phyloP scores from a whole-genome alignment of 2,329 filamentous ascomycete genomes.

The Colletotrichum orchidophilum region DNA sequence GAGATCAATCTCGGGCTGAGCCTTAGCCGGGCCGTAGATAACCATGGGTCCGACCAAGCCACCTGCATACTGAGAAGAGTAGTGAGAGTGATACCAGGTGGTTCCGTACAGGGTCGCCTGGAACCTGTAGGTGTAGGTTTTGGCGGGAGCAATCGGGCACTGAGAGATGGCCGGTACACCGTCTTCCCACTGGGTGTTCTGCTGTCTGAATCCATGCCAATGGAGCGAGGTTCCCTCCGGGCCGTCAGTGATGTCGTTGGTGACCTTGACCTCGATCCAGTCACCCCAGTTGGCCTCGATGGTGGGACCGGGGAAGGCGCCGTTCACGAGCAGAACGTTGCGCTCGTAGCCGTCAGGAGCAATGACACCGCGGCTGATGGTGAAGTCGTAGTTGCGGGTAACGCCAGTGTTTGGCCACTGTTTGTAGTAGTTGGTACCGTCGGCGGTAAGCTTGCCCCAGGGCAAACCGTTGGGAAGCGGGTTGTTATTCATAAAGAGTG shows the following conservation, averaged over 20 bases:
- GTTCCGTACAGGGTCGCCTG: constrained; percentile 63
- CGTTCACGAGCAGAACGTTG: constrained; percentile 69
- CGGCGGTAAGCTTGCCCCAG: constrained; percentile 57
- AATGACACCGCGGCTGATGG: constrained; percentile 58
- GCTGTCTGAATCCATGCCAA: constrained; percentile 64
- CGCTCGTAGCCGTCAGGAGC: constrained; percentile 66
- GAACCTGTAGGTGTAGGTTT: constrained; percentile 62
- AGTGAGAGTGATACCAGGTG: constrained; percentile 70
- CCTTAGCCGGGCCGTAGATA: constrained; percentile 61
- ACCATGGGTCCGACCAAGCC: constrained; percentile 71
- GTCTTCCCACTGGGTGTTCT: constrained; percentile 60
- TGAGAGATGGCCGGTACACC: constrained; percentile 64
- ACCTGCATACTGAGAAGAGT: constrained; percentile 66
- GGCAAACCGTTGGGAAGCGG: constrained; percentile 59
- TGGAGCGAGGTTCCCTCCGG: constrained; percentile 61
- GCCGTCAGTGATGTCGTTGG: constrained; percentile 69
- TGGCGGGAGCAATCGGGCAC: constrained; percentile 73
- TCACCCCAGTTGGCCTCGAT: constrained; percentile 74
- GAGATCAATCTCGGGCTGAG: constrained; percentile 70
- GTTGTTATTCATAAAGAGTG: constrained; percentile 58
- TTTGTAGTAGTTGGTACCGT: constrained; percentile 59
- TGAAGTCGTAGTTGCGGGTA: constrained; percentile 64
- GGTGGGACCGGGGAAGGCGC: constrained; percentile 72
- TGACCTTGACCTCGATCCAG: constrained; percentile 70
- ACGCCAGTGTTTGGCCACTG: constrained; percentile 62